Percentiles rank a stretch among this genome's conserved stretches.
Evolutionary conservation across 352 stramenopile genomes (phyloP).

Genomic region (Blastocystis sp.): DNA sequence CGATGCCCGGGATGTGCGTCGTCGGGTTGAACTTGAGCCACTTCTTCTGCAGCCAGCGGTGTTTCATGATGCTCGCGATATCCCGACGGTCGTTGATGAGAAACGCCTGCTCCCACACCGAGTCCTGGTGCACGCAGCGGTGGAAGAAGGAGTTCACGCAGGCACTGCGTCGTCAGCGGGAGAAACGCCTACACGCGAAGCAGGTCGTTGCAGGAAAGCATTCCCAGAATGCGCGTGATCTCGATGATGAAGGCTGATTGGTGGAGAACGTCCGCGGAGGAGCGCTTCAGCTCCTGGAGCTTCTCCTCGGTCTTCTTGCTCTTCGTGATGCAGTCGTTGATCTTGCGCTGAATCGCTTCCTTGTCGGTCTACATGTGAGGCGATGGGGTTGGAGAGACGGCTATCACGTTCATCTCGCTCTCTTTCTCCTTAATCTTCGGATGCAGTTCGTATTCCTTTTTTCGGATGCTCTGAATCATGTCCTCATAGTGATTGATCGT

Average conservation of each 20-base stretch:
- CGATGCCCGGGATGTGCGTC: too few species aligned
- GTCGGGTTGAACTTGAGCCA: constrained; percentile 3
- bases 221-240: background rate
- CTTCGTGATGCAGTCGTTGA: too few species aligned
- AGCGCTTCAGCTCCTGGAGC: background rate
- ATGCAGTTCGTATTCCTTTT: too few species aligned
- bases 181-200: background rate
- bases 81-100: background rate
- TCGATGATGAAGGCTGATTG: constrained; percentile 1
- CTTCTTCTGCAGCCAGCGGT: background rate
- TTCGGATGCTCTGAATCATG: too few species aligned
- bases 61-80: background rate
- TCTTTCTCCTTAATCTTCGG: background rate
- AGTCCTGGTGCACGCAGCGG: background rate
- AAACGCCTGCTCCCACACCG: background rate
- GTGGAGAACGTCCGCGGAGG: background rate
- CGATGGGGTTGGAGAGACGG: too few species aligned
- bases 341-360: too few species aligned
- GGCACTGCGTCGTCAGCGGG: background rate
- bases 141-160: constrained; percentile 2
- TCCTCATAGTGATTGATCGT: too few species aligned
- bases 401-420: background rate
- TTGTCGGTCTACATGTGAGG: too few species aligned
- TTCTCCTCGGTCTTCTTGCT: too few species aligned
- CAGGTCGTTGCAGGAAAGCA: background rate